Percentiles rank a stretch among this genome's conserved stretches.
These are phyloP conservation scores for Pythium oligandrum DNA, from an alignment of 352 stramenopile genomes.

Conservation along the genomic window DNA sequence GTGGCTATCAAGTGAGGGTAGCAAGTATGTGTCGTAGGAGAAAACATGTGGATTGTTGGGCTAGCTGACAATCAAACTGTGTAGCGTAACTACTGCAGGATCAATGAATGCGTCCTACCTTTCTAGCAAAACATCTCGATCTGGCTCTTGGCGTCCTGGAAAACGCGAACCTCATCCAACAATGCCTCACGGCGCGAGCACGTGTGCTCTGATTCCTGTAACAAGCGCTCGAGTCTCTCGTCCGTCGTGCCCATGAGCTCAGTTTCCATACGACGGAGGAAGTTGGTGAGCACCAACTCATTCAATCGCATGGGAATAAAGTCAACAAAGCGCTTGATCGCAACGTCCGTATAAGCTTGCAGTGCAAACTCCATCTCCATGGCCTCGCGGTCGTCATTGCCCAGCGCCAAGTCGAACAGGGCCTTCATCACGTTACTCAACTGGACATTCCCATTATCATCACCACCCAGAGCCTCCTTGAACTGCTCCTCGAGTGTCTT, in stretches of 20 bases:
- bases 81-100: no score
- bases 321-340: constrained; percentile 15
- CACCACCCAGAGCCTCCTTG: constrained; percentile 3
- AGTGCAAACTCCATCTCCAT: constrained; percentile 15
- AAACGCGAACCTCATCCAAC: constrained; percentile 17
- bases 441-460: constrained; percentile 3
- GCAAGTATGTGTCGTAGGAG: no score
- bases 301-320: constrained; percentile 16
- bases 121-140: constrained; percentile 32
- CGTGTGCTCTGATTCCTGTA: constrained; percentile 30
- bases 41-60: no score
- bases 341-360: constrained; percentile 11
- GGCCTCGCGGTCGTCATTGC: constrained; percentile 19
- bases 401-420: constrained; percentile 11
- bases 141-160: constrained; percentile 28
- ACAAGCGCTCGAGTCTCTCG: constrained; percentile 25
- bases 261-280: constrained; percentile 26
- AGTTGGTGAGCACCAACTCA: constrained; percentile 14
- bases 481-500: constrained; percentile 15
- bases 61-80: no score
- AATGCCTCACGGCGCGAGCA: constrained; percentile 20
- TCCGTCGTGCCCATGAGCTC: constrained; percentile 31
- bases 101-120: no score
- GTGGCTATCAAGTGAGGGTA: no score
- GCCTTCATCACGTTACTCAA: constrained; percentile 12